Conservation (phyloP, 2,329 filamentous ascomycete genomes). For the Cordyceps fumosorosea region DNA sequence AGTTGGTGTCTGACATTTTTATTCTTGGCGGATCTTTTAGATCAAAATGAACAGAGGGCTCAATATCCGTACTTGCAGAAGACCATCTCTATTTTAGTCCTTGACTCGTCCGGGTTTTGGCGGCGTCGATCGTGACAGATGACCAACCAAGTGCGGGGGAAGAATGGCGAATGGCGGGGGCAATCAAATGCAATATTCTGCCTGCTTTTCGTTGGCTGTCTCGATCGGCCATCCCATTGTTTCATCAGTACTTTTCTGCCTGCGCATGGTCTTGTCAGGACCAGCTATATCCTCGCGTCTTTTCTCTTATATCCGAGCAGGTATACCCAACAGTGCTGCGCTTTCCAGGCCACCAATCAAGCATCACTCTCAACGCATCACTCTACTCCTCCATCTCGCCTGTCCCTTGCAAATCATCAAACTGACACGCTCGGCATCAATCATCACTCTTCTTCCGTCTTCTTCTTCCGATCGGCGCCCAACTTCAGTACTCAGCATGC, state of each 20-base stretch:
- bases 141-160: constrained; percentile 10
- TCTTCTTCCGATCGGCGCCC: not conserved
- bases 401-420: too few relatives aligned
- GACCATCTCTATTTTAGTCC: not conserved
- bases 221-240: constrained; percentile 1
- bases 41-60: not conserved
- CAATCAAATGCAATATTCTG: not conserved
- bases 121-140: not conserved
- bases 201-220: not conserved
- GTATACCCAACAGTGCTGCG: too few relatives aligned
- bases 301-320: too few relatives aligned
- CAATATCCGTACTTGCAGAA: not conserved
- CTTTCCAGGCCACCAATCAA: not conserved
- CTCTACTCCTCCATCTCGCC: not conserved
- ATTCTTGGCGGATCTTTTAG: not conserved
- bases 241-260: not conserved
- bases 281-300: too few relatives aligned
- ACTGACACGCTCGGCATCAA: not conserved
- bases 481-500: not conserved
- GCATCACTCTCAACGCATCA: too few relatives aligned
- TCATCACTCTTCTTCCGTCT: not conserved
- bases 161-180: not conserved
- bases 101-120: not conserved
- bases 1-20: not conserved
- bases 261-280: too few relatives aligned